These are phyloP conservation scores for Mucor piriformis DNA, from an alignment of 371 early-diverging fungal genomes.

Conservation along the genomic window DNA sequence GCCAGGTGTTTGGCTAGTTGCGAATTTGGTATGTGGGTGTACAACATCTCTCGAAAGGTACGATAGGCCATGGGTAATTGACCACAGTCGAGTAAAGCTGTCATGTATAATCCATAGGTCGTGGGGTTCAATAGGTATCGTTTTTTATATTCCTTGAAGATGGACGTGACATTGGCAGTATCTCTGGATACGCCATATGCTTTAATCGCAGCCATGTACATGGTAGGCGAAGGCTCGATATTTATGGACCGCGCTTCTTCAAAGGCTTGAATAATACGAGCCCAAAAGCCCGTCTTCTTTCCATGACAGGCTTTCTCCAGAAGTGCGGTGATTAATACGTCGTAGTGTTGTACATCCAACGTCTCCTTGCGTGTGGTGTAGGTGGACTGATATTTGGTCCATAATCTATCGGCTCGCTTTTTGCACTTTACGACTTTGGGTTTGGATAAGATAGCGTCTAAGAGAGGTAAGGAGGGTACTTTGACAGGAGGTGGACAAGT, in stretches of 20 bases:
- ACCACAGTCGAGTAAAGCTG: conserved; percentile 23
- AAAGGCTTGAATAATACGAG: conserved; percentile 19
- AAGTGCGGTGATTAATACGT: not conserved
- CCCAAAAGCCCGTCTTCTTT: conserved; percentile 33
- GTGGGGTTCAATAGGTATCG: conserved; percentile 1
- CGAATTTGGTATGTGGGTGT: not conserved
- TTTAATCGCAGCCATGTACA: conserved; percentile 25
- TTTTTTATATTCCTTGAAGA: conserved; percentile 20
- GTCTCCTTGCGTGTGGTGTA: not conserved
- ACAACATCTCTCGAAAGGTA: conserved; percentile 5
- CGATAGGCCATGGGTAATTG: conserved; percentile 7
- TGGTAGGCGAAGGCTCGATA: conserved; percentile 17
- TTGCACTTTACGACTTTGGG: not conserved
- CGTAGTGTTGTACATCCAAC: not conserved
- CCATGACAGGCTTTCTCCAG: not conserved
- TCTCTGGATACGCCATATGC: conserved; percentile 30
- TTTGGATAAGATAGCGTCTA: not conserved
- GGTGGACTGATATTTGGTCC: not conserved
- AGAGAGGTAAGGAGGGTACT: too few relatives aligned
- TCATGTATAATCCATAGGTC: conserved; percentile 22
- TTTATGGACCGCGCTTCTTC: conserved; percentile 14
- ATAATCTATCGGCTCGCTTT: not conserved
- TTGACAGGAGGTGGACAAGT: too few relatives aligned
- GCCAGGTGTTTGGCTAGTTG: not conserved
- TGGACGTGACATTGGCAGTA: conserved; percentile 8